phyloP scores from a whole-genome alignment of 1,139 yeast genomes.

The Protomyces inouyei region DNA sequence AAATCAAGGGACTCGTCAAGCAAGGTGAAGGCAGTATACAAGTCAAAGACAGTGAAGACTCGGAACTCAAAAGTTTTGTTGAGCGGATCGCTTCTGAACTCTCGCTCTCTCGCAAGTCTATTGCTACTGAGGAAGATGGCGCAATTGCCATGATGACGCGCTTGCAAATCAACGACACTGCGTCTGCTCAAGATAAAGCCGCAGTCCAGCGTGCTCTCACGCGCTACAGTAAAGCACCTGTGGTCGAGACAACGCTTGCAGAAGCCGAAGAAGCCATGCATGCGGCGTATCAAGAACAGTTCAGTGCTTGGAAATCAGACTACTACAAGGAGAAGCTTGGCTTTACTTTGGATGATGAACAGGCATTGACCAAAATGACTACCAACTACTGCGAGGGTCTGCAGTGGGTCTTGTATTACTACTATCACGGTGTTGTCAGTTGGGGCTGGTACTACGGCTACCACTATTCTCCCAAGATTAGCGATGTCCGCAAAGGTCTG shows the following conservation, averaged over 20 bases:
- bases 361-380: conserved; percentile 56
- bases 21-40: conserved; percentile 2
- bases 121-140: conserved; percentile 58
- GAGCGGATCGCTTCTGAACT: conserved; percentile 36
- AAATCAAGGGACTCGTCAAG: conserved; percentile 18
- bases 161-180: conserved; percentile 17
- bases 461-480: conserved; percentile 89
- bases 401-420: conserved; percentile 91
- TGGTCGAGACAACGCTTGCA: conserved; percentile 58
- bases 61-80: conserved; percentile 37
- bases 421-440: conserved; percentile 82
- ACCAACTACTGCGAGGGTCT: conserved; percentile 86
- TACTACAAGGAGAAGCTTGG: conserved; percentile 77
- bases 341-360: conserved; percentile 53
- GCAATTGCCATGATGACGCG: conserved; percentile 37
- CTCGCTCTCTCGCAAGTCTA: conserved; percentile 54
- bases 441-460: conserved; percentile 92
- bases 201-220: conserved; percentile 36
- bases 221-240: conserved; percentile 66
- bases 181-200: conserved; percentile 34
- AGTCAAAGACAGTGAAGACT: conserved; percentile 28
- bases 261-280: conserved; percentile 49
- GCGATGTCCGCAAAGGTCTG: conserved; percentile 72
- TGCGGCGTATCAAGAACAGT: conserved; percentile 46
- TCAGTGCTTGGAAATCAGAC: conserved; percentile 71